Evolutionary conservation across 2,329 filamentous ascomycete species (phyloP).

Genomic region (Xylaria sp.): DNA sequence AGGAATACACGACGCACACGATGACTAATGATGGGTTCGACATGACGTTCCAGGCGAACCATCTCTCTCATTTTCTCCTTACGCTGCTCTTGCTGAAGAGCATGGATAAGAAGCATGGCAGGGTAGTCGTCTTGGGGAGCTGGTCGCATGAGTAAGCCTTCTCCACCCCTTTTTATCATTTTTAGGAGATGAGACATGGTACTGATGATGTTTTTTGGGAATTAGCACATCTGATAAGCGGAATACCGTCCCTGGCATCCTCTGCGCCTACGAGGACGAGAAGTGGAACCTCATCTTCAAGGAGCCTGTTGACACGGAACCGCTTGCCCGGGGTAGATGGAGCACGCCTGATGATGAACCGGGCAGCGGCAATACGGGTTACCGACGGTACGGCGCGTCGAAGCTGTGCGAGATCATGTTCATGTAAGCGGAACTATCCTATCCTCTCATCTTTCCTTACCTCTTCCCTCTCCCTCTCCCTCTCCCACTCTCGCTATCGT

Average conservation of each 20-base stretch:
- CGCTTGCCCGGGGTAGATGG: slow-evolving; percentile 46
- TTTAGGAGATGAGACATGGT: not conserved
- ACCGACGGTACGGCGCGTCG: slow-evolving; percentile 50
- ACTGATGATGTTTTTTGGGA: not conserved
- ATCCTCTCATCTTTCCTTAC: no score
- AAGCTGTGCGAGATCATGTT: slow-evolving; percentile 52
- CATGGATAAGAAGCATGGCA: slow-evolving; percentile 50
- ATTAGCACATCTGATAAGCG: slow-evolving; percentile 39
- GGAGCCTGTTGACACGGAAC: slow-evolving; percentile 39
- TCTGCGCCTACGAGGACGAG: slow-evolving; percentile 39
- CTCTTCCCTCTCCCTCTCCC: not conserved
- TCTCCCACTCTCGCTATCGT: not conserved
- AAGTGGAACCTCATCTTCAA: slow-evolving; percentile 45
- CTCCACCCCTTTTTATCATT: not conserved
- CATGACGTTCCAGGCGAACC: slow-evolving; percentile 50
- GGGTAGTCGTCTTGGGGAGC: slow-evolving; percentile 50
- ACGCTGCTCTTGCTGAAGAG: slow-evolving; percentile 51
- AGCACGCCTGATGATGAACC: slow-evolving; percentile 43
- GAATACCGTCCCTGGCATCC: slow-evolving; percentile 34
- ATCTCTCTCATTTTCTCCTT: slow-evolving; percentile 51
- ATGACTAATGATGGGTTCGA: slow-evolving; percentile 52
- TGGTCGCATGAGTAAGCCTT: slow-evolving; percentile 48
- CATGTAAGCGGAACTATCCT: slow-evolving; percentile 40
- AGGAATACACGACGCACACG: slow-evolving; percentile 45
- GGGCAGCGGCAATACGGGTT: slow-evolving; percentile 38